Evolutionary conservation across 2,329 filamentous ascomycete species (phyloP).

Genomic region (Clonostachys byssicola): DNA sequence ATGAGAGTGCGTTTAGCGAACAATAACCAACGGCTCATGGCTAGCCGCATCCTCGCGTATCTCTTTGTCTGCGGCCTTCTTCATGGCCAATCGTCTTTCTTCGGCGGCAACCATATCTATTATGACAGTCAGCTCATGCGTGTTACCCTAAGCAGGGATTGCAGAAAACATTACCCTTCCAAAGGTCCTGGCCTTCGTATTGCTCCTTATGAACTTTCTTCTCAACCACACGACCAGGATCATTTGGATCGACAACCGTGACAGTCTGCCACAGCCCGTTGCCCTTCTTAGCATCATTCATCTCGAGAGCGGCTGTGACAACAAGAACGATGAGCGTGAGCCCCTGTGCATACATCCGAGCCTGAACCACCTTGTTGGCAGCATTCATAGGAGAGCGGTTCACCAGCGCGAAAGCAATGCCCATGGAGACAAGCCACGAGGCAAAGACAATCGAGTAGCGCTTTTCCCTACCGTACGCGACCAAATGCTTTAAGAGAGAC

Average conservation of each 20-base stretch:
- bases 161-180: conserved; percentile 62
- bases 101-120: too few species aligned
- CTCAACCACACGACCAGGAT: conserved; percentile 77
- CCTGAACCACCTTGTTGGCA: conserved; percentile 87
- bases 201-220: conserved; percentile 83
- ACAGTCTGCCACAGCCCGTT: conserved; percentile 80
- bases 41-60: too few species aligned
- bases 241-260: conserved; percentile 71
- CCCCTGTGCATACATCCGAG: conserved; percentile 89
- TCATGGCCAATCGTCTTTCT: too few species aligned
- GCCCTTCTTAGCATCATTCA: conserved; percentile 69
- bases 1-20: too few species aligned
- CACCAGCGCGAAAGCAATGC: conserved; percentile 68
- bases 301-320: conserved; percentile 78
- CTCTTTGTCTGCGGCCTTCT: too few species aligned
- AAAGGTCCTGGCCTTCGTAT: conserved; percentile 86
- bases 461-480: conserved; percentile 73
- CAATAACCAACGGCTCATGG: too few species aligned
- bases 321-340: conserved; percentile 81
- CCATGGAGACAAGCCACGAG: conserved; percentile 80
- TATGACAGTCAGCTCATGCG: too few species aligned
- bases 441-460: conserved; percentile 81
- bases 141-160: too few species aligned
- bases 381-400: conserved; percentile 70
- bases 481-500: conserved; percentile 33